These are phyloP conservation scores for Globisporangium spiculum DNA, from an alignment of 352 stramenopile genomes.

Conservation along the genomic window DNA sequence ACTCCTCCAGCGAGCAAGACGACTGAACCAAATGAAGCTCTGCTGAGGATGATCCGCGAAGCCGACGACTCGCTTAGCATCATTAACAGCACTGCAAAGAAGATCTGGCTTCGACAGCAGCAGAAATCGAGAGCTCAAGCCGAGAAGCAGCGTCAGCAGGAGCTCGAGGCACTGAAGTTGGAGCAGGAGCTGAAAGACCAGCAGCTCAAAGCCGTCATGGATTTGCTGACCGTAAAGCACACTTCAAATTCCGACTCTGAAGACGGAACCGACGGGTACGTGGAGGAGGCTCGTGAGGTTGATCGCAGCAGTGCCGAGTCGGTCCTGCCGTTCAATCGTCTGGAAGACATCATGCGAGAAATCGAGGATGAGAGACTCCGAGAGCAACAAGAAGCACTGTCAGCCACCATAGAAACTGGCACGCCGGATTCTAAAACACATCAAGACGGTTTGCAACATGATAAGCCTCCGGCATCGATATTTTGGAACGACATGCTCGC, in stretches of 20 bases:
- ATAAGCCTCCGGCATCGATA: not conserved
- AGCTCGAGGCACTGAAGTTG: not conserved
- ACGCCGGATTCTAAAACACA: not conserved
- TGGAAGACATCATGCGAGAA: constrained; percentile 52
- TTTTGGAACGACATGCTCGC: constrained; percentile 20
- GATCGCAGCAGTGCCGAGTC: not conserved
- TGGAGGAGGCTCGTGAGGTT: not conserved
- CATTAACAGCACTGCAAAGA: constrained; percentile 48
- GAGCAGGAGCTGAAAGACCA: constrained; percentile 17
- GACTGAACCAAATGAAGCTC: constrained; percentile 17
- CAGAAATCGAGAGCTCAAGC: constrained; percentile 19
- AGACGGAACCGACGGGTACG: constrained; percentile 1
- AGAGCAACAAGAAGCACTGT: constrained; percentile 6
- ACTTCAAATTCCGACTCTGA: no score
- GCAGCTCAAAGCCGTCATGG: constrained; percentile 32
- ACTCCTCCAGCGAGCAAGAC: not conserved
- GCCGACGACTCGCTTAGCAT: constrained; percentile 77
- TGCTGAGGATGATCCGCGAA: constrained; percentile 47
- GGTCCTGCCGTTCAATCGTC: constrained; percentile 7
- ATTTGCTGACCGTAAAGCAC: constrained; percentile 14
- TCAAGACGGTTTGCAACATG: not conserved
- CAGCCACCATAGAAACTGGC: not conserved
- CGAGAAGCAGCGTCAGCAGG: not conserved
- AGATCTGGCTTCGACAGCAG: constrained; percentile 48
- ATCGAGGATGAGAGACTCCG: constrained; percentile 29